phyloP scores from a whole-genome alignment of 1,284 basidiomycete species.

The Marasmius fiardii region DNA sequence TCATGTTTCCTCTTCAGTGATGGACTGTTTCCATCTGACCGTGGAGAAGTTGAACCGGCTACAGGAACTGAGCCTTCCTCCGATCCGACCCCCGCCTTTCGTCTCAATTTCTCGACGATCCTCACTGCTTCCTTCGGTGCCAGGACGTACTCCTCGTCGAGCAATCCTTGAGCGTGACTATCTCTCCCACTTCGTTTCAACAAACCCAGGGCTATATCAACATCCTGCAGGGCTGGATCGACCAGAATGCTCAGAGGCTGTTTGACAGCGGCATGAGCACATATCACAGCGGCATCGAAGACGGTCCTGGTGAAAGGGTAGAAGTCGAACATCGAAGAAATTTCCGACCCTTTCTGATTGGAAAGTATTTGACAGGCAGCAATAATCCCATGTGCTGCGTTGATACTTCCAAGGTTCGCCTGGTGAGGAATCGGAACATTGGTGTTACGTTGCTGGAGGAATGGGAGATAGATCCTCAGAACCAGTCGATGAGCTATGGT shows the following conservation, averaged over 20 bases:
- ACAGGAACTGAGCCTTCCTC: not conserved
- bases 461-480: conserved; percentile 65
- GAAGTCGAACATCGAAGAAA: conserved; percentile 45
- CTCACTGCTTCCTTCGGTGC: conserved; percentile 33
- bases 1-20: conserved; percentile 54
- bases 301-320: conserved; percentile 58
- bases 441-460: conserved; percentile 37
- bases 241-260: conserved; percentile 46
- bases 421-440: conserved; percentile 32
- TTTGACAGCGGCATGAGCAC: conserved; percentile 55
- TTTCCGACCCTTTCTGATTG: conserved; percentile 28
- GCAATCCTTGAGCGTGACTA: not conserved
- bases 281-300: conserved; percentile 61
- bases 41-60: conserved; percentile 5
- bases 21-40: conserved; percentile 16
- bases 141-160: conserved; percentile 18
- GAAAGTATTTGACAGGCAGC: conserved; percentile 44
- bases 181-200: conserved; percentile 27
- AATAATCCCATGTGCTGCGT: conserved; percentile 59
- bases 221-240: conserved; percentile 44
- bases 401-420: conserved; percentile 52
- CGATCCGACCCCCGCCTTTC: conserved; percentile 38
- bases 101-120: conserved; percentile 46
- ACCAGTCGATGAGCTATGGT: conserved; percentile 57
- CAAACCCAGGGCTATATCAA: conserved; percentile 47